Evolutionary conservation across 768 basidiomycete genomes (phyloP).

Genomic region (Tricholoma saponaceum): DNA sequence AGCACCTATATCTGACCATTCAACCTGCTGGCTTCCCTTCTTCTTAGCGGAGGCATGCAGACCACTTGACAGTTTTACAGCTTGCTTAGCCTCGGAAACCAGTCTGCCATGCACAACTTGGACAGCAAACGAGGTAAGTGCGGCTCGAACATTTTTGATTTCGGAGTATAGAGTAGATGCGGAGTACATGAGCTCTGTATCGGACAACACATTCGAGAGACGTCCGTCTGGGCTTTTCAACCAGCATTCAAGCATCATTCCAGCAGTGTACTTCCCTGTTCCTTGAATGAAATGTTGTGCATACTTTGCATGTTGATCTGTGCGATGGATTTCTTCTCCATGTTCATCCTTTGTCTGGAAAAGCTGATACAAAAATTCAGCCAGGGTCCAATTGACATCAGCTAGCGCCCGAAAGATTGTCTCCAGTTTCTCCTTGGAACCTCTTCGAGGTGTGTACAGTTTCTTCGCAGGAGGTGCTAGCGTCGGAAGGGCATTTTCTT

Average conservation of each 20-base stretch:
- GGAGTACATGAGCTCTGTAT: not conserved
- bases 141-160: not conserved
- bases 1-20: not conserved
- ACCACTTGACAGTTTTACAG: constrained; percentile 11
- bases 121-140: not conserved
- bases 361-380: not conserved
- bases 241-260: not conserved
- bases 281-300: not conserved
- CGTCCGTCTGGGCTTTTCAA: not conserved
- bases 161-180: not conserved
- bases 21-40: not conserved
- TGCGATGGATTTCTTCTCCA: not conserved
- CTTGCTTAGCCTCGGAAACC: constrained; percentile 13
- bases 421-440: too few species aligned
- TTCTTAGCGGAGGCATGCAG: constrained; percentile 13
- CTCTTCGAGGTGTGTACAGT: too few species aligned
- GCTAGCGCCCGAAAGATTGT: too few species aligned
- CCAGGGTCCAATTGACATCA: too few species aligned
- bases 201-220: not conserved
- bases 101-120: constrained; percentile 11
- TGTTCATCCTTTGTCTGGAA: constrained; percentile 8
- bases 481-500: too few species aligned
- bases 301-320: not conserved
- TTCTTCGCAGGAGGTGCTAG: too few species aligned
- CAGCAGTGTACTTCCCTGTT: not conserved